Conservation (phyloP, 1,139 yeast species). For the Kodamaea fungicola region DNA sequence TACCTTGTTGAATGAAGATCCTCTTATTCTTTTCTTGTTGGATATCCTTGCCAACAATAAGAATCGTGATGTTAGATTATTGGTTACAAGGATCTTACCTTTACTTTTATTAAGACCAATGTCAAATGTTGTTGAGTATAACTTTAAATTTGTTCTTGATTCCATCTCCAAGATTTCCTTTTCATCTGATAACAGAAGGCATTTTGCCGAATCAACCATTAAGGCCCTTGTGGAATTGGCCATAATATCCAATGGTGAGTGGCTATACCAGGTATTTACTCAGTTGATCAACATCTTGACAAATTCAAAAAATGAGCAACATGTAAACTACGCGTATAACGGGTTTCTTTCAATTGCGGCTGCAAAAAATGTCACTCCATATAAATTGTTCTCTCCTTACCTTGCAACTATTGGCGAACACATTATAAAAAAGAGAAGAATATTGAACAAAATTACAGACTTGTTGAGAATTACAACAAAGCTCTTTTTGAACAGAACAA, state of each 20-base stretch:
- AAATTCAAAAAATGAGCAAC: conserved; percentile 52
- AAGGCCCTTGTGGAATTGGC: conserved; percentile 62
- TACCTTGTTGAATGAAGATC: conserved; percentile 16
- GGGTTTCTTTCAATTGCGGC: conserved; percentile 49
- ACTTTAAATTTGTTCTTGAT: conserved; percentile 35
- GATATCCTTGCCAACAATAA: conserved; percentile 18
- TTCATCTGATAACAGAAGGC: conserved; percentile 20
- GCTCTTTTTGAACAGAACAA: conserved; percentile 66
- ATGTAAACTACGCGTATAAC: conserved; percentile 60
- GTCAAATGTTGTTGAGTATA: conserved; percentile 29
- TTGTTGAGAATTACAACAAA: conserved; percentile 59
- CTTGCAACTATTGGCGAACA: conserved; percentile 71
- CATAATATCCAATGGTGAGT: conserved; percentile 55
- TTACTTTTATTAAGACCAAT: conserved; percentile 36
- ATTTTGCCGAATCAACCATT: conserved; percentile 62
- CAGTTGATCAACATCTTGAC: conserved; percentile 60
- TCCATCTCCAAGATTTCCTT: conserved; percentile 35
- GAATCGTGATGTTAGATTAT: conserved; percentile 51
- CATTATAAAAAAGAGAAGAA: conserved; percentile 57
- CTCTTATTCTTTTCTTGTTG: conserved; percentile 22
- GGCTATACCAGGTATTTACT: conserved; percentile 57
- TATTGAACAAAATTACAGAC: conserved; percentile 59
- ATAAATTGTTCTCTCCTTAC: conserved; percentile 74
- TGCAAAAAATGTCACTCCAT: conserved; percentile 50
- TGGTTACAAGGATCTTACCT: conserved; percentile 47